Evolutionary conservation across 139 green algal genomes (phyloP), one percentile per base, ranked within the genome.

Genomic region (Desmodesmus armatus): DNA sequence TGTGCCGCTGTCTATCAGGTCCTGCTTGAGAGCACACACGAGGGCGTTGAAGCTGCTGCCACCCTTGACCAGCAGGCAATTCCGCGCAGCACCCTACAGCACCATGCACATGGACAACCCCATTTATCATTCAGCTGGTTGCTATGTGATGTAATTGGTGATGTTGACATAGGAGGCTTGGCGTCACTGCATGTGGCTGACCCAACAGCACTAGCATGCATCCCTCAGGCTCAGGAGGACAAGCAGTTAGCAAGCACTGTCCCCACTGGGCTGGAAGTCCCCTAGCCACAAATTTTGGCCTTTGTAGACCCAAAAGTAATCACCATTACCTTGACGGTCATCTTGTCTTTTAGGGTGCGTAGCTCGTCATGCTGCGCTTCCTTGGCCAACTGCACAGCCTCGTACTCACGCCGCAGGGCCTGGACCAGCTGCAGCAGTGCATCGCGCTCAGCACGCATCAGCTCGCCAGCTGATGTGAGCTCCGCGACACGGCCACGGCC

Each of bases 11-110:
- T 94, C 91, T 37, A 97, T 77, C 33, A 98, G 79, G 65, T 98
- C 95, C 78, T 97, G 94, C 87, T 98, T 98, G 63, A 98, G 92
- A 51, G 94, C 95, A 0, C 96, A 90, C 53, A 96, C 89, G 29
- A 98, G 89, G 4, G 91, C 93, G 80, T 98, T 98, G 91, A 98
- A 98, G 55, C 84, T 94, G 71, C 87, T 95, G 49, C 91, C 96
- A 25, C 91, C 95, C 66, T 94, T 93, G 41, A 98, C 91, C 82
- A 98, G 88, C 93, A 98, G 93, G 41, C 91, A 90, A 88, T 98
- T 98, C 72, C 95, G 91, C 0, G 91, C 92, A n/a, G 90, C 78
- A 21, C 92, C 88, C 89, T 94, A 85, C n/a, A 31, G 13, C 15
- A 76, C 17, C 47, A 27, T 23, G 55, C 55, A 65, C 19, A 65